These are phyloP conservation scores for Coleophoma cylindrospora DNA, from an alignment of 2,329 filamentous ascomycete species.

Conservation along the genomic window DNA sequence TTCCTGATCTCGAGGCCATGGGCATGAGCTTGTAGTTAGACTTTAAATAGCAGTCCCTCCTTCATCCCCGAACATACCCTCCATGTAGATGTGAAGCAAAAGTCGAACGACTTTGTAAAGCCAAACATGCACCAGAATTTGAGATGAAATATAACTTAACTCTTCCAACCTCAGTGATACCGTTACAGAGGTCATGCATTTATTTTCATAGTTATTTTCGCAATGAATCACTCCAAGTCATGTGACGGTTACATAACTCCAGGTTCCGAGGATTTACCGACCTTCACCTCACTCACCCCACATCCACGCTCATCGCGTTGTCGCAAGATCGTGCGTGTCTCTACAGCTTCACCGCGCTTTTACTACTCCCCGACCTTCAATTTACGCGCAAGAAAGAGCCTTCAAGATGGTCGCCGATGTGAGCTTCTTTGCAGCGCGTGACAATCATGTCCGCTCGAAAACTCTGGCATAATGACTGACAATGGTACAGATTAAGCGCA, in stretches of 20 bases:
- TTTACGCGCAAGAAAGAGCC: not conserved
- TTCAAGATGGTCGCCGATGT: slow-evolving; percentile 27
- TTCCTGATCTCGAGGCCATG: not conserved
- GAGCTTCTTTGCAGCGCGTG: slow-evolving; percentile 4
- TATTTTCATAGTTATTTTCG: too few relatives aligned
- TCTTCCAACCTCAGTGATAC: too few relatives aligned
- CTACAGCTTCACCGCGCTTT: not conserved
- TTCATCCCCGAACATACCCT: slow-evolving; percentile 11
- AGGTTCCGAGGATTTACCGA: not conserved
- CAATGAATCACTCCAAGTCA: too few relatives aligned
- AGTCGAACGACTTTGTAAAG: too few relatives aligned
- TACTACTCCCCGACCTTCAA: not conserved
- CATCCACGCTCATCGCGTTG: not conserved
- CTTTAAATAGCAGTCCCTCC: slow-evolving; percentile 27
- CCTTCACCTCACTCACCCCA: not conserved
- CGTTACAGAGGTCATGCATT: too few relatives aligned
- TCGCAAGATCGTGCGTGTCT: not conserved
- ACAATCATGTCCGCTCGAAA: too few relatives aligned
- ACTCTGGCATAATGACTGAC: not conserved
- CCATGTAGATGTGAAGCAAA: too few relatives aligned
- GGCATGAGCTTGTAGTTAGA: slow-evolving; percentile 26
- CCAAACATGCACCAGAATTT: too few relatives aligned
- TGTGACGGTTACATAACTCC: too few relatives aligned
- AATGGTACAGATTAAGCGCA: slow-evolving; percentile 65
- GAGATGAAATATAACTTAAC: too few relatives aligned